Evolutionary conservation across 2,329 filamentous ascomycete species (phyloP), one percentile per base, ranked within the genome.

Genomic region (Aspergillus floridensis): DNA sequence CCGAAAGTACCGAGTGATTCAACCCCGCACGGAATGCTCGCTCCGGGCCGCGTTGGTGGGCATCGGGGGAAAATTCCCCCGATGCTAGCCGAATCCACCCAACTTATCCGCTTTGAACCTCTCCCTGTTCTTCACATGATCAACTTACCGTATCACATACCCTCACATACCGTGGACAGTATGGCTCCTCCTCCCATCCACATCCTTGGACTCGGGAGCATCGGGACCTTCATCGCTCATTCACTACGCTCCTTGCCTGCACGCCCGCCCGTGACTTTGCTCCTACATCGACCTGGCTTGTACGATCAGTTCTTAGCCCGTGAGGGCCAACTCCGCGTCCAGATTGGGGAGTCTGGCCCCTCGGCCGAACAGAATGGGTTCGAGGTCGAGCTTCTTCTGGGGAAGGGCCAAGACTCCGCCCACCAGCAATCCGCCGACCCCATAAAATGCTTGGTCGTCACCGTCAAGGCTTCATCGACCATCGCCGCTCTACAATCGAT

Each of bases 181-280:
- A 22, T 52, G 26, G 4, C n/a, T 31, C 26, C 49, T 5, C 49
- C 50, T 5, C 32, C 51, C 3, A 57, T 67, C n/a, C 58, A 65
- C 26, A 53, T 67, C 16, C 47, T 66, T 11, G 65, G 65, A 8
- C 60, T 67, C 26, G 65, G 65, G 22, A 67, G 65, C 55, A 66
- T 67, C 31, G 65, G 65, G 1, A 61, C 63, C 1, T 64, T 67
- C 24, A 59, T 66, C 48, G 65, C 65, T 3, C 64, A 67, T 47
- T 64, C 59, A 3, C 52, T 67, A 12, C 63, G 64, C 2, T 59
- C 59, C 22, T 53, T 65, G 7, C 63, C 65, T 6, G 58, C 51
- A 16, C 61, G 64, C 19, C 65, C 64, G 5, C 53, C 61, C 3
- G 65, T 67, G 11, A 63, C 58, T 10, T 55, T 67, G n/a, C 61